Base-by-base conservation (phyloP, 1,284 basidiomycete species). In the Macrocybe sp. region DNA sequence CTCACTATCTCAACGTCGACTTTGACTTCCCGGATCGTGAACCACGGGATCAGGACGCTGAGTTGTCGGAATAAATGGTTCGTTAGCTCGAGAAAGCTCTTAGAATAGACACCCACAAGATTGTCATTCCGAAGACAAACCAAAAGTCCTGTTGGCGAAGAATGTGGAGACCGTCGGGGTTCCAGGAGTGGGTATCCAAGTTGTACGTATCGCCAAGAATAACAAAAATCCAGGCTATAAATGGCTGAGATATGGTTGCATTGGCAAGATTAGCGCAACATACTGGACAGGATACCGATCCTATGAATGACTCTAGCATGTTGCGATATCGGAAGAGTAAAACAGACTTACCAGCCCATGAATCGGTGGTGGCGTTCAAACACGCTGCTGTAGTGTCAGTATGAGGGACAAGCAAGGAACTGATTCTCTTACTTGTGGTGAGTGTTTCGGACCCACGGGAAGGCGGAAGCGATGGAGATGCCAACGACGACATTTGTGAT, bases 1-100 rank as follows among this genome's bases (percentile, higher is more conserved):
- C 81, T 56, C 60, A 86, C 85, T 55, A 89, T 75, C 62, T 90
- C 85, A 37, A 88, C 75, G 44, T 87, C 81, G 11, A 90, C 83
- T 41, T 72, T 70, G 12, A 89, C 87, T 60, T 83, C 75, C 38
- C 88, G 76, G 36, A 85, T 78, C 35, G 83, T 86, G 44, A 84
- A 71, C 88, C 87, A 90, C 5, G 87, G 87, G 50, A 87, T 74
- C 9, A 79, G 60, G 49, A 87, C 78, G 54, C 84, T 87, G 30
- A 41, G 22, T 7, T 33, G 37, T 29, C 38, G 41, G 30, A 29
- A 40, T 28, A 10, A 44, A 52, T 22, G 22, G 3, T 12, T 54
- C 34, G 38, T 12, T 4, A 47, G 36, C 47, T 48, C 36, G 39
- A 53, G 48, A 31, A 48, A 39, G 53, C 46, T 47, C 54, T 12